Conservation (phyloP, 148 eudicot genomes). For the Polygonum maritimum region DNA sequence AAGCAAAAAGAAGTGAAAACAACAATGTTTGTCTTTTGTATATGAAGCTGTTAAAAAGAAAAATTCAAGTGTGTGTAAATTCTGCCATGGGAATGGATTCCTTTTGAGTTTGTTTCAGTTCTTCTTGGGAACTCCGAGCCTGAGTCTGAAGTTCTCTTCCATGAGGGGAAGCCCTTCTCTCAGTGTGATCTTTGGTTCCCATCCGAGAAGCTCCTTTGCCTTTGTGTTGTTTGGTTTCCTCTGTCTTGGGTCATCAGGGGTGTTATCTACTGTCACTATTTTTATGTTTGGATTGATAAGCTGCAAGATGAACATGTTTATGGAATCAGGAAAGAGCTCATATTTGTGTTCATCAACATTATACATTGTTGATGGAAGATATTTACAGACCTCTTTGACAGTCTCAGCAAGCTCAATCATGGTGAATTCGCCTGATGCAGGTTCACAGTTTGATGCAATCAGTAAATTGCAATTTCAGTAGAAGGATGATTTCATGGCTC, state of each 20-base stretch:
- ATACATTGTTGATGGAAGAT: too few relatives aligned
- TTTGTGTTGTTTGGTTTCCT: slow-evolving; percentile 82
- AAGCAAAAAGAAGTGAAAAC: too few relatives aligned
- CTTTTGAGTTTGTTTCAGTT: neutral
- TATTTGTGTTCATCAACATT: neutral
- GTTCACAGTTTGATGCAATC: neutral
- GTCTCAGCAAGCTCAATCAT: slow-evolving; percentile 96
- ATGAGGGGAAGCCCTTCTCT: slow-evolving; percentile 86
- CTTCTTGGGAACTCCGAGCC: slow-evolving; percentile 63
- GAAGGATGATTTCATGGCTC: neutral
- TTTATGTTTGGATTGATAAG: slow-evolving; percentile 64
- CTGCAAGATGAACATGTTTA: slow-evolving; percentile 27
- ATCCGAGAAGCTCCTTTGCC: slow-evolving; percentile 75
- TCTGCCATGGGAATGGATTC: neutral
- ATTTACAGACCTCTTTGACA: slow-evolving; percentile 62
- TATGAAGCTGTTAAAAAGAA: neutral
- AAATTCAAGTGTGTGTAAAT: neutral
- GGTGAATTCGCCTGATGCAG: slow-evolving; percentile 79
- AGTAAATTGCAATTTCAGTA: neutral
- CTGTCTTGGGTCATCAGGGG: slow-evolving; percentile 93
- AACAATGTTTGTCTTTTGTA: neutral
- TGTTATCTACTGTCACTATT: slow-evolving; percentile 70
- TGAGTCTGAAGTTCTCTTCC: slow-evolving; percentile 79
- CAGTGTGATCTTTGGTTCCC: slow-evolving; percentile 83
- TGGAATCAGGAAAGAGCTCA: neutral